Base-by-base conservation (phyloP, 805 yeast genomes). In the Saturnispora serradocipensis region DNA sequence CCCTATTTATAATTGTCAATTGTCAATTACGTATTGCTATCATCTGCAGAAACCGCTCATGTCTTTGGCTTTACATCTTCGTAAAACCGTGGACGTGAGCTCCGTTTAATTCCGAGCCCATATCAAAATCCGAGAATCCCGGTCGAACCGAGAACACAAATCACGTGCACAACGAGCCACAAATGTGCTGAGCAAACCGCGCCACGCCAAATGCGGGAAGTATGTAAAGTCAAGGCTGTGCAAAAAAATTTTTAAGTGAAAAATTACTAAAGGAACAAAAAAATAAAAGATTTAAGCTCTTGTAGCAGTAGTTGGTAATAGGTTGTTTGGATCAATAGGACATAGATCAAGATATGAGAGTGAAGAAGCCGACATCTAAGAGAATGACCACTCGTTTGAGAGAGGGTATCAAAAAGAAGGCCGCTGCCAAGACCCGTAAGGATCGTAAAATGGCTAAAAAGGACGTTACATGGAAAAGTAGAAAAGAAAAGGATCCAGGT, bases 401-500 rank as follows among this genome's bases (percentile, higher is more conserved):
- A 64, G 96, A 90, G 68, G 99, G 99, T 57, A 89, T 93, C 67
- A 86, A 88, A 74, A 93, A 89, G 80, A 93, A 93, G 71, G 90
- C 96, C 3, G 79, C 91, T 42, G 97, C 98, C 7, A 91, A 90
- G 61, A 78, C 84, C 57, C 82, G 95, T 69, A 93, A 93, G 66
- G 85, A 86, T 66, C 78, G 76, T 61, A 93, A 93, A 71, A 58
- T 67, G 25, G 78, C 96, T 18, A 93, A 93, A 76, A 89, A 80
- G 65, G 97, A 91, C 67, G 81, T 80, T 4, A 93, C 98, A 15
- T 93, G 99, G 99, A 88, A 80, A 66, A 86, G 96, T 16, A 81
- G 82, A 62, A 70, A 71, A 52, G 81, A 80, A 62, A 91, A 88
- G 70, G 97, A 90, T 67, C 90, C 91, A 10, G 98, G 98, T 58